These are phyloP conservation scores for Coemansia interrupta DNA, from an alignment of 192 early-diverging fungal genomes.

Conservation along the genomic window DNA sequence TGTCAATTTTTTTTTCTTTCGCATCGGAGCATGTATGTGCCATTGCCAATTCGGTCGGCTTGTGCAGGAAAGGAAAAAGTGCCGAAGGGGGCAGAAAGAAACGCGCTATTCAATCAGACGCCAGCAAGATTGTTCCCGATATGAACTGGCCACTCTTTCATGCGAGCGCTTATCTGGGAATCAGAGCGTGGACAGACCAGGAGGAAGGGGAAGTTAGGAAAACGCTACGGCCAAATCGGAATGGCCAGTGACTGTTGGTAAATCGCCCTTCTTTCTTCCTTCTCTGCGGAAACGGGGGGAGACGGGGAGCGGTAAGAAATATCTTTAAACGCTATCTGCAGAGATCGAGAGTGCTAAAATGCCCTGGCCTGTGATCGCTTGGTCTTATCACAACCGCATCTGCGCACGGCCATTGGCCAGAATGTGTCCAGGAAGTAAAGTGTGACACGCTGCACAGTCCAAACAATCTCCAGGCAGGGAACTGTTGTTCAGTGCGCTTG, in stretches of 20 bases:
- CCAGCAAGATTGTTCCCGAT: no score
- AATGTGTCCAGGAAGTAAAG: constrained; percentile 4
- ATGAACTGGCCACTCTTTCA: constrained; percentile 44
- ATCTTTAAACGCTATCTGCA: constrained; percentile 7
- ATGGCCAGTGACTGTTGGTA: constrained; percentile 1
- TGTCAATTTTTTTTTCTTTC: no score
- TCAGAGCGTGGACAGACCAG: neutral
- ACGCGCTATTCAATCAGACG: no score
- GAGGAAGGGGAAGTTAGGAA: neutral
- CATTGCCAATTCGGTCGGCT: no score
- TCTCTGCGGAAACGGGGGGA: neutral
- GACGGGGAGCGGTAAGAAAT: neutral
- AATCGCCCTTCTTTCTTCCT: constrained; percentile 1
- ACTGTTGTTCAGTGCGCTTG: neutral
- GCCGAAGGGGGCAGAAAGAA: no score
- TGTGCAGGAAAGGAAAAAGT: no score
- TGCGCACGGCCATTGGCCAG: constrained; percentile 18
- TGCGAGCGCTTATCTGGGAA: neutral
- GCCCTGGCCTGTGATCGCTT: constrained; percentile 14
- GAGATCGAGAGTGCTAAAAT: neutral
- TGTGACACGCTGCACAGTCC: neutral
- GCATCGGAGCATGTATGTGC: no score
- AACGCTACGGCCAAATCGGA: neutral
- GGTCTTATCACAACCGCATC: constrained; percentile 24
- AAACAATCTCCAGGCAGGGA: neutral